phyloP scores from a whole-genome alignment of 2,329 filamentous ascomycete genomes.

The Pseudocercospora eumusae region DNA sequence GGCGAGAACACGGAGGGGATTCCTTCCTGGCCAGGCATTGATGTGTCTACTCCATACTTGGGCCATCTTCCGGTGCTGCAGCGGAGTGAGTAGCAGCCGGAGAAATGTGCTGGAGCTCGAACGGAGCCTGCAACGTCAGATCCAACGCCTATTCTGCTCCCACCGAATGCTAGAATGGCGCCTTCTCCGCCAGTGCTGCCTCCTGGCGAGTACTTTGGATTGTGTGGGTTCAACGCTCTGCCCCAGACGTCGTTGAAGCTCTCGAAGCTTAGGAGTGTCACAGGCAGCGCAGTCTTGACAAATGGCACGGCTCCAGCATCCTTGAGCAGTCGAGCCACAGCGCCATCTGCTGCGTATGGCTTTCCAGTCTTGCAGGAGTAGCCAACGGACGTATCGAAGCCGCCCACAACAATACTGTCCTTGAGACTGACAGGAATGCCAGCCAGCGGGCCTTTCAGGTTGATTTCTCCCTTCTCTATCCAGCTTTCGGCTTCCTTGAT shows the following conservation, averaged over 20 bases:
- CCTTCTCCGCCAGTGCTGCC: conserved; percentile 85
- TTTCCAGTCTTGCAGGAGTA: conserved; percentile 74
- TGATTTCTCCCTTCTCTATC: conserved; percentile 59
- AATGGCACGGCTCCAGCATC: conserved; percentile 86
- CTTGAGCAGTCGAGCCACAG: conserved; percentile 74
- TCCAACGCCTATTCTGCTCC: conserved; percentile 83
- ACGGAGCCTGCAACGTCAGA: conserved; percentile 91
- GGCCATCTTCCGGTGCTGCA: conserved; percentile 91
- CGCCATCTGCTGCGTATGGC: conserved; percentile 66
- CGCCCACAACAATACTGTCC: conserved; percentile 72
- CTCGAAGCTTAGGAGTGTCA: conserved; percentile 84
- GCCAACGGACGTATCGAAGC: conserved; percentile 80
- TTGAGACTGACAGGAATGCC: conserved; percentile 87
- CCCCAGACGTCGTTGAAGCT: conserved; percentile 82
- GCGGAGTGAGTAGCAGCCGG: conserved; percentile 81
- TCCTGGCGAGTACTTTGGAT: conserved; percentile 78
- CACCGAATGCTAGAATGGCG: conserved; percentile 76
- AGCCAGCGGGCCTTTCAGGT: conserved; percentile 78
- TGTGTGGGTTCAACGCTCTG: conserved; percentile 77
- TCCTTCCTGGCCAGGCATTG: conserved; percentile 90
- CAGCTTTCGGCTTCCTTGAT: conserved; percentile 76
- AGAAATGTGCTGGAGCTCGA: conserved; percentile 82
- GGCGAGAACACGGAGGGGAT: conserved; percentile 87
- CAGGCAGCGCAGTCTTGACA: conserved; percentile 87
- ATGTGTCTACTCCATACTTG: conserved; percentile 78